Percentiles rank a stretch among this genome's conserved stretches.
phyloP scores from a whole-genome alignment of 2,329 filamentous ascomycete genomes.

The Colletotrichum sansevieriae region DNA sequence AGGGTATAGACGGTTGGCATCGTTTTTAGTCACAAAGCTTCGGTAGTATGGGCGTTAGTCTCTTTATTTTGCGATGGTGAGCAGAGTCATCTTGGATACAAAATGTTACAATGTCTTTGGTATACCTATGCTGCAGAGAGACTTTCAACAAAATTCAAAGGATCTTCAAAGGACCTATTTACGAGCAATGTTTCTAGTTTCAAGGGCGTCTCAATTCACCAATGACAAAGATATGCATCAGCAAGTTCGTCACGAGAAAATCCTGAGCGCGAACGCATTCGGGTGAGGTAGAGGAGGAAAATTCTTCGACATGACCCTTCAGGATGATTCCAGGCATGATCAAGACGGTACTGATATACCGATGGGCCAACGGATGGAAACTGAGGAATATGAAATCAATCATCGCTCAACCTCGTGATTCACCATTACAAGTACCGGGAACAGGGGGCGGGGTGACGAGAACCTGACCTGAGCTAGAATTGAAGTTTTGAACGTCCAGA shows the following conservation, averaged over 20 bases:
- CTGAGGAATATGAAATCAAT: not conserved
- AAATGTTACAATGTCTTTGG: constrained; percentile 2
- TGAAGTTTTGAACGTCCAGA: not conserved
- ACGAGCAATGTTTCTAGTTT: too few relatives aligned
- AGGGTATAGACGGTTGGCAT: constrained; percentile 7
- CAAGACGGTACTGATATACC: not conserved
- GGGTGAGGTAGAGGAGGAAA: too few relatives aligned
- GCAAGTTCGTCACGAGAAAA: too few relatives aligned
- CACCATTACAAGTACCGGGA: not conserved
- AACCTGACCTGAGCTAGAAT: not conserved
- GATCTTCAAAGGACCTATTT: too few relatives aligned
- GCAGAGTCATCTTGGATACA: not conserved
- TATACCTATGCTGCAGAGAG: not conserved
- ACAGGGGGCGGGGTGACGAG: not conserved
- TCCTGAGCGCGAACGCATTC: too few relatives aligned
- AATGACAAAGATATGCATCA: too few relatives aligned
- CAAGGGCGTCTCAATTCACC: too few relatives aligned
- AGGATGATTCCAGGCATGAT: not conserved
- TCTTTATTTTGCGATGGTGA: not conserved
- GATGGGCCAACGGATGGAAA: not conserved
- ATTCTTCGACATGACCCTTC: too few relatives aligned
- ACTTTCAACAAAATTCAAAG: too few relatives aligned
- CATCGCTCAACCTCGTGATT: constrained; percentile 1
- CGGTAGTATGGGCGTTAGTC: not conserved
- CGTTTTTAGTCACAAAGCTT: not conserved